Evolutionary conservation across 805 yeast species (phyloP), one percentile per base, ranked within the genome.

Genomic region (Kregervanrija delftensis): DNA sequence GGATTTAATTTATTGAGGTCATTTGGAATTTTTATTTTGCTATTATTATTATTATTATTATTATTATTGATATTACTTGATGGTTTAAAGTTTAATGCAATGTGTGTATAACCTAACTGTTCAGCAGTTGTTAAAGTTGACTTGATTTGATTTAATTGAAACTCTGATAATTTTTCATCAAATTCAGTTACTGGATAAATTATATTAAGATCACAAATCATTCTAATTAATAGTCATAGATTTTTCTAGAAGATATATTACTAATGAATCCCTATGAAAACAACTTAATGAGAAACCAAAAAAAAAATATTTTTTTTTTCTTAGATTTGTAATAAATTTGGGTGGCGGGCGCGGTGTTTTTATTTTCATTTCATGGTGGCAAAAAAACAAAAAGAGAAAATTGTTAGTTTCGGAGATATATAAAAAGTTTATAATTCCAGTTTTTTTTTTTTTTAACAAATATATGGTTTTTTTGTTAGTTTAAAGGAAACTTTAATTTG

Each of bases 121-220:
- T 77, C 75, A 15, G 79, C 63, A 14, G 81, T 78, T 6, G 72
- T 59, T 8, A 86, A 59, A 4, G 77, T 72, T 37, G 72, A 68
- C 50, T 73, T 73, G 37, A 84, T 56, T 16, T 63, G 65, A 1
- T 53, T 55, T 2, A 81, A 54, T 44, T 80, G 77, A 11, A 56
- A 52, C 3, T 59, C 51, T 0, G 74, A 58, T 4, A 79, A 74
- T 30, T 64, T 63, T 6, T 65, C 53, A 2, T 56, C 48, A 56
- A 75, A 84, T 42, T 69, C 68, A 12, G 59, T 62, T 43, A 72
- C 75, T 0, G 93, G 93, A 85, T 89, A 85, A 12, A 78, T 76
- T 8, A 86, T 79, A 58, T 85, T 86, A 45, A 86, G 66, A 62
- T 86, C 95, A 47, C 79, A 74, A 28, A 76, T 59, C 79, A 74